Percentiles rank a stretch among this genome's conserved stretches.
phyloP scores from a whole-genome alignment of 345 rosid genomes.

The Clausena lansium region DNA sequence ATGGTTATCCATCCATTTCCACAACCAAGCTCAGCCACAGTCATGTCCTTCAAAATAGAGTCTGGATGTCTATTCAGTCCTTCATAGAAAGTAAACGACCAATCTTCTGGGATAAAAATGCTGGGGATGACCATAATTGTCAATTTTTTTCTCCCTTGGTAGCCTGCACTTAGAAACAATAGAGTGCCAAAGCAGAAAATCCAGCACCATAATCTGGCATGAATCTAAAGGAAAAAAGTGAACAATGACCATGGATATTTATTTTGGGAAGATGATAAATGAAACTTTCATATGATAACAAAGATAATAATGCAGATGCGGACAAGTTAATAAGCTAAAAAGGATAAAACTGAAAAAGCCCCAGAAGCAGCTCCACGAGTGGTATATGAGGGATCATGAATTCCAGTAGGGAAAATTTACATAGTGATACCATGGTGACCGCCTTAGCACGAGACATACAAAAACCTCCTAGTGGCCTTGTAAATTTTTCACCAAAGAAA shows the following conservation, averaged over 20 bases:
- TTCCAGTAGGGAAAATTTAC: neutral
- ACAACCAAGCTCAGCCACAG: no score
- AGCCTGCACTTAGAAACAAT: conserved; percentile 42
- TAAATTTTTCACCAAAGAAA: neutral
- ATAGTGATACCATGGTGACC: neutral
- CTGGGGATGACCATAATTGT: no score
- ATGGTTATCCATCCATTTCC: no score
- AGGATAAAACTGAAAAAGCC: neutral
- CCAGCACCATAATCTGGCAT: neutral
- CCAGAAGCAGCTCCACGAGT: neutral
- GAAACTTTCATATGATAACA: neutral
- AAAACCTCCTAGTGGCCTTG: neutral
- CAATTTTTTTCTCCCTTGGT: conserved; percentile 58
- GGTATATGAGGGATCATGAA: neutral
- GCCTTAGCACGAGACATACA: neutral
- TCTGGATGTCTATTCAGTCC: no score
- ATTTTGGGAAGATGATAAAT: conserved; percentile 2
- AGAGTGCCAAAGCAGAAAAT: conserved; percentile 11
- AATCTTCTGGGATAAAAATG: no score
- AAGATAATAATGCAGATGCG: neutral
- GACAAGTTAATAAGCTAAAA: neutral
- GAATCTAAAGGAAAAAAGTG: neutral
- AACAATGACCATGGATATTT: neutral
- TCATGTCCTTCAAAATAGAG: no score
- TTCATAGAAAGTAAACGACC: no score